phyloP scores from a whole-genome alignment of 495 filamentous ascomycete genomes.

The Neurospora tetrasperma region DNA sequence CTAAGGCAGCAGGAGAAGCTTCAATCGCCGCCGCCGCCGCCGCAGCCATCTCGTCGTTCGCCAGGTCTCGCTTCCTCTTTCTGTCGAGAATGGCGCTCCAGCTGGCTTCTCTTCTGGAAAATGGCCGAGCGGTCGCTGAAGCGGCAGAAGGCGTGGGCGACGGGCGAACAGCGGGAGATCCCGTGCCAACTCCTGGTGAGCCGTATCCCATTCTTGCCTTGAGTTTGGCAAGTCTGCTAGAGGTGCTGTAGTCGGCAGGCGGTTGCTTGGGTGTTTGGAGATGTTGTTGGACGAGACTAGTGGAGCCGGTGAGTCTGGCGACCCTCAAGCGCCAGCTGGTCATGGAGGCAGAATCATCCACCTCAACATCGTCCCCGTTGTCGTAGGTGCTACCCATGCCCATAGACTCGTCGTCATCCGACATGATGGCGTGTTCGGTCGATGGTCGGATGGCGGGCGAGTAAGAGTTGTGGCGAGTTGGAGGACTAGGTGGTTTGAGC shows the following conservation, averaged over 20 bases:
- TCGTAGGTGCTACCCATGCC: neutral
- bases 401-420: neutral
- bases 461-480: neutral
- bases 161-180: neutral
- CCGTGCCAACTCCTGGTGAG: neutral
- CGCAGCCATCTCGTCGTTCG: neutral
- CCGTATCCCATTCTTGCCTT: neutral
- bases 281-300: neutral
- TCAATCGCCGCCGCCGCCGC: neutral
- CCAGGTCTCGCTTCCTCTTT: slow-evolving; percentile 2
- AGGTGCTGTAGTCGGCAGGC: neutral
- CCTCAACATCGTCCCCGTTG: neutral
- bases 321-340: slow-evolving; percentile 2
- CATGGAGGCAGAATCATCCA: neutral
- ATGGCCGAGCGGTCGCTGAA: neutral
- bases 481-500: neutral
- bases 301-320: neutral
- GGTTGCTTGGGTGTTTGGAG: neutral
- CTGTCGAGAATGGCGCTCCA: neutral
- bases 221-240: neutral
- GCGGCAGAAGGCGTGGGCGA: slow-evolving; percentile 5
- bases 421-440: neutral
- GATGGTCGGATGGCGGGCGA: neutral
- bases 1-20: neutral
- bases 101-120: neutral